A percentile compares a stretch with the other conserved stretches of the same genome.
Conservation (phyloP, 2,329 filamentous ascomycete genomes). For the Curvularia spicifera region DNA sequence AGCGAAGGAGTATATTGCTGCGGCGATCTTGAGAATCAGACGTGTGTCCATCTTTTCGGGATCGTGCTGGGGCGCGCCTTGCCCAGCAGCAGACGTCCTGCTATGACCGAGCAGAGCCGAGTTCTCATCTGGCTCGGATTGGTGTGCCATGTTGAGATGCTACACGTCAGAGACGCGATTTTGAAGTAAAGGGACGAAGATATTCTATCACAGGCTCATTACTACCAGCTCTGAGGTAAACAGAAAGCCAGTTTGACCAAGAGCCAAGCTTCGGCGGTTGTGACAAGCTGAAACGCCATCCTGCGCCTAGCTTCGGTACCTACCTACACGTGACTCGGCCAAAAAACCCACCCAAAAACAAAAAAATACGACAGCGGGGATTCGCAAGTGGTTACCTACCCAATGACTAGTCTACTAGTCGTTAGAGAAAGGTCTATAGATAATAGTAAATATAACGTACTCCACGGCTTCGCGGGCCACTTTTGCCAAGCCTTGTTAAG, state of each 20-base stretch:
- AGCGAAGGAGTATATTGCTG: conserved; percentile 65
- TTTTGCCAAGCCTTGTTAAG: too few relatives aligned
- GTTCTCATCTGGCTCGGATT: conserved; percentile 2
- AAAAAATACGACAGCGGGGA: too few relatives aligned
- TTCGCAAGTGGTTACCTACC: too few relatives aligned
- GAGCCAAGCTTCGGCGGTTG: not conserved
- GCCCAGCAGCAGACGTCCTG: not conserved
- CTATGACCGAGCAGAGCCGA: conserved; percentile 14
- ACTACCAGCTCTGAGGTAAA: not conserved
- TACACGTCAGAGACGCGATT: conserved; percentile 2
- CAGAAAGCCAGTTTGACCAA: not conserved
- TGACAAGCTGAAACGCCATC: not conserved
- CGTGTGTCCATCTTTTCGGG: not conserved
- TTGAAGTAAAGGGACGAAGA: too few relatives aligned
- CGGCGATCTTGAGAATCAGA: conserved; percentile 51
- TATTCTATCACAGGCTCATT: not conserved
- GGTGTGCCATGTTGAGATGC: conserved; percentile 11
- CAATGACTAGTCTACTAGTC: too few relatives aligned
- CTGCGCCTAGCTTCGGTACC: too few relatives aligned
- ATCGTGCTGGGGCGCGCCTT: too few relatives aligned
- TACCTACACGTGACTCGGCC: too few relatives aligned
- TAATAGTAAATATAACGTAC: too few relatives aligned
- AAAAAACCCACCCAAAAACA: too few relatives aligned
- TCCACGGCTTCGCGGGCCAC: too few relatives aligned
- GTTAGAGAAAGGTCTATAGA: too few relatives aligned